These are phyloP conservation scores for Fusarium scirpi DNA, from an alignment of 2,329 filamentous ascomycete species.

Conservation along the genomic window DNA sequence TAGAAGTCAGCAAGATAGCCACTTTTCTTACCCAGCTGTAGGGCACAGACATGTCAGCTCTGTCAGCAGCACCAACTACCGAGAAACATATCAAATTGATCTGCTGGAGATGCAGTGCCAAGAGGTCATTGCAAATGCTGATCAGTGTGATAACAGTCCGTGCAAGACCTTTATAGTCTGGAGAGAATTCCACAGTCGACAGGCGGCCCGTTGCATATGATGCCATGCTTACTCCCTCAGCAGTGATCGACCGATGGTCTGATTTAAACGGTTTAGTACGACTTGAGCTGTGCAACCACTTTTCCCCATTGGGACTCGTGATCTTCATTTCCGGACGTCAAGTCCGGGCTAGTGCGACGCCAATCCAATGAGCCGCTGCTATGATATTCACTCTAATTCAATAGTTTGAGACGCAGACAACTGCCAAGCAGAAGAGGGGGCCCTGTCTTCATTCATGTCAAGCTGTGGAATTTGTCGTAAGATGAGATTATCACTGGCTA, in stretches of 20 bases:
- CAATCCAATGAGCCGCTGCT: constrained; percentile 2
- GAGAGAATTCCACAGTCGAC: constrained; percentile 4
- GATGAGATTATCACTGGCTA: not conserved
- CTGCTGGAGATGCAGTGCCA: constrained; percentile 1
- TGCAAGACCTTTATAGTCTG: constrained; percentile 3
- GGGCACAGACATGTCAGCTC: constrained; percentile 8
- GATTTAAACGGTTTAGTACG: constrained; percentile 18
- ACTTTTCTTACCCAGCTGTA: not conserved
- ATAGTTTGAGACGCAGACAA: not conserved
- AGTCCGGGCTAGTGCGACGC: constrained; percentile 1
- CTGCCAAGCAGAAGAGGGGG: constrained; percentile 4
- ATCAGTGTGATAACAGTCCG: not conserved
- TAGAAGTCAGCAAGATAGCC: not conserved
- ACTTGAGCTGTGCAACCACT: not conserved
- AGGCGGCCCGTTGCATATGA: constrained; percentile 11
- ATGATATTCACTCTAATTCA: not conserved
- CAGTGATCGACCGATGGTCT: constrained; percentile 21
- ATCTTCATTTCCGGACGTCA: constrained; percentile 24
- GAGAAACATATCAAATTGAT: not conserved
- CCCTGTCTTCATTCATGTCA: constrained; percentile 6
- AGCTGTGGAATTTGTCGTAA: constrained; percentile 5
- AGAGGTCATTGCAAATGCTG: not conserved
- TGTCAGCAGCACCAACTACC: constrained; percentile 5
- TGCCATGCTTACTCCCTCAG: not conserved
- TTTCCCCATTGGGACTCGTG: constrained; percentile 9